phyloP scores from a whole-genome alignment of 352 stramenopile genomes.

The Globisporangium uncinulatum region DNA sequence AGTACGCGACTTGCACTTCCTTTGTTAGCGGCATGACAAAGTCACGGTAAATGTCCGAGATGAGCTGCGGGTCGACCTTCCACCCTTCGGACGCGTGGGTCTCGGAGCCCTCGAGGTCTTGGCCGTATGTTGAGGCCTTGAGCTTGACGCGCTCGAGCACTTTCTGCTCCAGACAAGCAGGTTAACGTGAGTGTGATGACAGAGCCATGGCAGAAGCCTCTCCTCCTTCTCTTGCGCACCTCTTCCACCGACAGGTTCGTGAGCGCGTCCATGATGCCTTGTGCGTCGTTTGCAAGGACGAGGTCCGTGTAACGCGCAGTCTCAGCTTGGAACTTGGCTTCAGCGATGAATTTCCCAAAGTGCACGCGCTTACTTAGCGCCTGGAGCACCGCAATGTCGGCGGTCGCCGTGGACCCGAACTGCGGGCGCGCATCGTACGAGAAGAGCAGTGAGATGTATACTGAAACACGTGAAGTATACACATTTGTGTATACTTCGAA shows the following conservation, averaged over 20 bases:
- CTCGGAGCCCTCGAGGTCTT: conserved; percentile 55
- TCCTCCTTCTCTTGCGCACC: conserved; percentile 27
- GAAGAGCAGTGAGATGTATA: neutral
- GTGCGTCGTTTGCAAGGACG: conserved; percentile 89
- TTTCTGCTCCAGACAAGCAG: conserved; percentile 32
- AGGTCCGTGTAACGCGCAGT: conserved; percentile 90
- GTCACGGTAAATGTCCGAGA: conserved; percentile 95
- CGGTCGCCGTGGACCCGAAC: conserved; percentile 79
- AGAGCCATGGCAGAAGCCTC: neutral
- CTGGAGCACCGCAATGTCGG: conserved; percentile 92
- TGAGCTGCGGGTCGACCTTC: conserved; percentile 96
- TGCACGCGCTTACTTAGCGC: conserved; percentile 97
- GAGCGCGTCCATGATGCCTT: conserved; percentile 95
- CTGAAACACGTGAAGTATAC: too few species aligned
- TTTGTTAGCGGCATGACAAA: conserved; percentile 99
- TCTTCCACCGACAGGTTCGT: conserved; percentile 94
- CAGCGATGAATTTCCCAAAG: conserved; percentile 98
- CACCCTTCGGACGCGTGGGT: conserved; percentile 33
- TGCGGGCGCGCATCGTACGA: too few species aligned
- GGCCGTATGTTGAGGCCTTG: conserved; percentile 96
- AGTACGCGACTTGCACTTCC: conserved; percentile 95
- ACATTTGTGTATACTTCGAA: too few species aligned
- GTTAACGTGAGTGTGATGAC: neutral
- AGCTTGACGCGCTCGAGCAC: conserved; percentile 90
- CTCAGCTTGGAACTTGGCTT: conserved; percentile 94